Percentiles rank a stretch among this genome's conserved stretches.
phyloP scores from a whole-genome alignment of 345 rosid genomes.

The Aquilaria malaccensis region DNA sequence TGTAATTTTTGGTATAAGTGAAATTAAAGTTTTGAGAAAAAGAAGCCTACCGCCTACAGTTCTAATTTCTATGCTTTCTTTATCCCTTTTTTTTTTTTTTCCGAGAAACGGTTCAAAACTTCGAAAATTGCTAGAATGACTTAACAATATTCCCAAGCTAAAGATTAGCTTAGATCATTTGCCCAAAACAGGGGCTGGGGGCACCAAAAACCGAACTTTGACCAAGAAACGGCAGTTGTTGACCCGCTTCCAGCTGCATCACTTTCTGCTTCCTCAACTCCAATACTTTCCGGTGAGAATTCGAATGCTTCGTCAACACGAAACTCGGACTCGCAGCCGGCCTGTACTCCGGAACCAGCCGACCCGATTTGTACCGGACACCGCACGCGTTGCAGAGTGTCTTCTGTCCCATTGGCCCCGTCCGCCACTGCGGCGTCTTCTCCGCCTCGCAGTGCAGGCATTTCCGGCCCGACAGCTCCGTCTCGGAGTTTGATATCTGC shows the following conservation, averaged over 20 bases:
- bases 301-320: conserved; percentile 52
- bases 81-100: not conserved
- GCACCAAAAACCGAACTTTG: conserved; percentile 40
- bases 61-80: not conserved
- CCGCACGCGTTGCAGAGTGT: conserved; percentile 76
- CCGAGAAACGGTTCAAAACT: conserved; percentile 1
- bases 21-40: no score
- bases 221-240: conserved; percentile 25
- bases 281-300: conserved; percentile 73
- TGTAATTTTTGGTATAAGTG: no score
- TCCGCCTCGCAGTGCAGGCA: conserved; percentile 67
- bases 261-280: conserved; percentile 71
- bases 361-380: conserved; percentile 71
- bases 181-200: conserved; percentile 38
- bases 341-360: conserved; percentile 67
- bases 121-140: no score
- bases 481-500: conserved; percentile 7
- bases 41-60: no score
- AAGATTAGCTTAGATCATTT: conserved; percentile 26
- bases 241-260: conserved; percentile 30
- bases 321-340: conserved; percentile 81
- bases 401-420: conserved; percentile 76
- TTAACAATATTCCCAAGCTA: not conserved
- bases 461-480: conserved; percentile 24
- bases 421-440: conserved; percentile 78